Evolutionary conservation across 805 yeast genomes (phyloP), one percentile per base, ranked within the genome.

Genomic region (Metschnikowia kofuensis): DNA sequence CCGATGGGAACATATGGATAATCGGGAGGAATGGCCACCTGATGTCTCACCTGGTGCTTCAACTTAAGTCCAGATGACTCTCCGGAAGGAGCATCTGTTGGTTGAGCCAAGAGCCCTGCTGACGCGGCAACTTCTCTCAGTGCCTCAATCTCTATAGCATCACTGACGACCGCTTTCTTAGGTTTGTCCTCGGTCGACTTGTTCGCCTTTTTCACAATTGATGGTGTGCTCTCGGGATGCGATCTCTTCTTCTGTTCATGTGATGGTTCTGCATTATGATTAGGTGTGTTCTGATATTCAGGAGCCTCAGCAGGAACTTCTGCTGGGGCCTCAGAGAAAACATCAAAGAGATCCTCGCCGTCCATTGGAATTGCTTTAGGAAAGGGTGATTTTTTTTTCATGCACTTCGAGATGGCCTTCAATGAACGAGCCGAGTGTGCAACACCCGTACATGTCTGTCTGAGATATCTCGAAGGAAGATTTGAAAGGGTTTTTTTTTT

Each of bases 1-100:
- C 90, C 85, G 56, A 92, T 89, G 13, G 98, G 97, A 12, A 75
- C 75, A 63, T 94, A 92, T 45, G 91, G 86, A 63, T 84, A 94
- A 51, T 86, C 86, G 5, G 96, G 95, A 1, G 99, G 99, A 26
- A 92, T 78, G 1, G 98, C 97, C 10, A 92, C 99, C 68, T 92
- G 97, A 71, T 92, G 99, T 67, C 98, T 85, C 48, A 92, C 97
- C 68, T 89, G 97, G 73, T 92, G 99, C 50, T 83, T 83, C 55
- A 90, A 74, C 64, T 86, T 84, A 50, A 90, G 84, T 2, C 55
- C 56, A 6, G 50, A 27, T 28, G 50, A 45, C 26, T 47, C 51
- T 4, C 41, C 41, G 48, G 69, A 68, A 9, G 69, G 66, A 46
- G 69, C 73, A 6, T 48, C 43, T 3, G 59, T 32, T 2, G 53